Base-by-base conservation (phyloP, 1,284 basidiomycete genomes). In the Papiliotrema fonsecae region DNA sequence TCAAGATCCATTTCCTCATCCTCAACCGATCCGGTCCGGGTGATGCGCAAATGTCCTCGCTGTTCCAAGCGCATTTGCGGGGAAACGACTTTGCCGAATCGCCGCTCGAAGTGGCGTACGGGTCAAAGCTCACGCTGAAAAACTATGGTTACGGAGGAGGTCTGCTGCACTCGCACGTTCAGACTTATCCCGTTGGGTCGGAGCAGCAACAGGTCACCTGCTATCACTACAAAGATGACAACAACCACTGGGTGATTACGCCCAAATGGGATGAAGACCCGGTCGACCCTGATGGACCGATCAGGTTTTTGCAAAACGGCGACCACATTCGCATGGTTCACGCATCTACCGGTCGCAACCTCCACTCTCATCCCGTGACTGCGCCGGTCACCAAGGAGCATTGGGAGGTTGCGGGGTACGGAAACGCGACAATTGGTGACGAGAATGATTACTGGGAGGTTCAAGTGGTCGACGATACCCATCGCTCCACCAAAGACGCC, bases 101-200 rank as follows among this genome's bases (percentile, higher is more conserved):
- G 62, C 92, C 92, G 4, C 81, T 93, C 1, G 93, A 97, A 62
- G 76, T 96, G 52, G 93, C 91, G 0, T 86, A 81, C 58, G 94
- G 94, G 11, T 96, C 91, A 30, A 88, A 84, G 67, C 61, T 98
- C 46, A 96, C 94, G 0, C 77, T 99, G 28, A 98, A 99, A 72
- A 98, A 97, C 74, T 89, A 94, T 80, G 94, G 93, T 16, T 97
- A 89, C 78, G 96, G 94, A 27, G 94, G 94, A 48, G 94, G 96
- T 35, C 79, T 98, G 4, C 78, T 98, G 1, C 96, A 98, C 72
- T 97, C 94, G 13, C 96, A 98, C 73, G 81, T 94, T 19, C 94
- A 97, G 70, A 86, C 88, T 0, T 97, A 86, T 70, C 96, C 96
- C 0, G 78, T 84, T 16, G 94, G 93, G n/a, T 96, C 90, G 0